Percentiles rank a stretch among this genome's conserved stretches.
Evolutionary conservation across 1,284 basidiomycete genomes (phyloP).

Genomic region (Irpex sp.): DNA sequence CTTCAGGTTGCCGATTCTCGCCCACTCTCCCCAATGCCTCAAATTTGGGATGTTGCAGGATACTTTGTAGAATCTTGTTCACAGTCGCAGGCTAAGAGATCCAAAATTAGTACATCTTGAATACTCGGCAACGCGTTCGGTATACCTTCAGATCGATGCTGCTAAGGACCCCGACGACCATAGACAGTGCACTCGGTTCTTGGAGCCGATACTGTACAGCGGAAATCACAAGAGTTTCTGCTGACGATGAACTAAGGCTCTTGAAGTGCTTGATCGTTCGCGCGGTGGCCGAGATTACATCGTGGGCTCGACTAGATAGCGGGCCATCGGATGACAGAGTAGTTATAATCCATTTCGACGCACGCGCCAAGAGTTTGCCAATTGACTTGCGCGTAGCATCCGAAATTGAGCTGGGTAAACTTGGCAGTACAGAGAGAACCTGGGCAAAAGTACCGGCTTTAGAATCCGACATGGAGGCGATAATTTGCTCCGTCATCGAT

Average conservation of each 20-base stretch:
- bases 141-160: slow-evolving; percentile 59
- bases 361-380: not conserved
- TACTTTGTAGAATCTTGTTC: slow-evolving; percentile 61
- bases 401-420: not conserved
- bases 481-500: not conserved
- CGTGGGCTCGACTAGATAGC: not conserved
- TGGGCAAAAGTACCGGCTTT: not conserved
- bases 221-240: slow-evolving; percentile 72
- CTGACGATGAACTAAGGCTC: slow-evolving; percentile 53
- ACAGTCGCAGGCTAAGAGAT: slow-evolving; percentile 48
- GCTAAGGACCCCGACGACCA: slow-evolving; percentile 45
- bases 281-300: slow-evolving; percentile 21
- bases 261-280: slow-evolving; percentile 26
- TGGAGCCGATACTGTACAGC: slow-evolving; percentile 59
- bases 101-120: slow-evolving; percentile 8
- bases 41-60: slow-evolving; percentile 61
- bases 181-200: slow-evolving; percentile 38
- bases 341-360: slow-evolving; percentile 2
- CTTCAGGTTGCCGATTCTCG: slow-evolving; percentile 8
- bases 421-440: not conserved
- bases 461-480: not conserved
- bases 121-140: not conserved
- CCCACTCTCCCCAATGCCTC: slow-evolving; percentile 32
- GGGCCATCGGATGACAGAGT: not conserved
- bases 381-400: not conserved